These are phyloP conservation scores for Trametes coccinea DNA, from an alignment of 768 basidiomycete species.

Conservation along the genomic window DNA sequence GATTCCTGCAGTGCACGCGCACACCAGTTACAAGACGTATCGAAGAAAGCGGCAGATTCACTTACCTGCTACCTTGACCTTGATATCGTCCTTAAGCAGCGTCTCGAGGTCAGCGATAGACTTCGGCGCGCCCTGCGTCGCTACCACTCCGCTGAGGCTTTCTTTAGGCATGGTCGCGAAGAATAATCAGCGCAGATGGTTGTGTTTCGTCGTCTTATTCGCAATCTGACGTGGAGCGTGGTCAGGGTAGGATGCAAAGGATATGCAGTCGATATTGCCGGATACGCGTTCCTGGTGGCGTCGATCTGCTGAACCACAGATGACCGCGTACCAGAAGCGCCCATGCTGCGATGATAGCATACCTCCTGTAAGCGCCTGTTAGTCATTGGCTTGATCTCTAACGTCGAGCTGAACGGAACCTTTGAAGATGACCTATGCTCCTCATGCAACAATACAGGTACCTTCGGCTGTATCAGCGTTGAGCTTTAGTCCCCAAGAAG, in stretches of 20 bases:
- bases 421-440: not conserved
- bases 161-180: slow-evolving; percentile 3
- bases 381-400: slow-evolving; percentile 19
- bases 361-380: not conserved
- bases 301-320: slow-evolving; percentile 10
- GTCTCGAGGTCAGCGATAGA: slow-evolving; percentile 57
- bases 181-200: no score
- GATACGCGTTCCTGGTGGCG: slow-evolving; percentile 6
- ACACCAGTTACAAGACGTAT: not conserved
- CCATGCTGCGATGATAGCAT: not conserved
- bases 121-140: slow-evolving; percentile 46
- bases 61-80: slow-evolving; percentile 91
- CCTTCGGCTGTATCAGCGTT: slow-evolving; percentile 58
- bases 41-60: slow-evolving; percentile 9
- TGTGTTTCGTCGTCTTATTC: not conserved
- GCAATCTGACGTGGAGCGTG: no score
- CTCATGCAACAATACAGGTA: slow-evolving; percentile 34
- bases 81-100: slow-evolving; percentile 62
- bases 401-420: not conserved
- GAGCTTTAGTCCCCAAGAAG: slow-evolving; percentile 47
- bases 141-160: slow-evolving; percentile 14
- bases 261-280: not conserved
- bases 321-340: not conserved
- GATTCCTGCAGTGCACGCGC: slow-evolving; percentile 42
- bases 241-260: not conserved